Conservation (phyloP, 371 early-diverging fungal species). For the Mortierella sp. region DNA sequence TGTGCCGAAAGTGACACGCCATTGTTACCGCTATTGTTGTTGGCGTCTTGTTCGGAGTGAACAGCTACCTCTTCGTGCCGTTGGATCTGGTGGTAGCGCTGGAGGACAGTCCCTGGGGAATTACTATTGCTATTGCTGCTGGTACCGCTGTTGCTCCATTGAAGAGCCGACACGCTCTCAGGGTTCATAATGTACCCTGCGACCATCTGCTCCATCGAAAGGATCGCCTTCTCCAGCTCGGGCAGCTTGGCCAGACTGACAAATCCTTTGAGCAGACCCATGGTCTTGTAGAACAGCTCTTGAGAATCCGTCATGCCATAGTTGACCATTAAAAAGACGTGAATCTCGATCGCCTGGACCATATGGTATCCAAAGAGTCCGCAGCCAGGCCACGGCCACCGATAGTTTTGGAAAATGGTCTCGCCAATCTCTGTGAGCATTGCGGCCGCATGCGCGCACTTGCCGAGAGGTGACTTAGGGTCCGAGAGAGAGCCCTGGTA, state of each 20-base stretch:
- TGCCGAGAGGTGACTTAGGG: constrained; percentile 27
- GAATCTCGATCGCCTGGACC: constrained; percentile 46
- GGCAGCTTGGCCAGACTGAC: constrained; percentile 20
- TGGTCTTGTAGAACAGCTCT: constrained; percentile 24
- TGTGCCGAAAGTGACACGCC: not conserved
- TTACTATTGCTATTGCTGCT: constrained; percentile 2
- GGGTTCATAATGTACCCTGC: constrained; percentile 6
- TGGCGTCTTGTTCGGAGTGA: not conserved
- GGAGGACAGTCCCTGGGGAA: not conserved
- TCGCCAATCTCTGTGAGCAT: constrained; percentile 42
- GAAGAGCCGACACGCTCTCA: not conserved
- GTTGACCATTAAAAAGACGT: constrained; percentile 33
- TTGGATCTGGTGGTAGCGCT: constrained; percentile 3
- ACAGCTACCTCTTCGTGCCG: not conserved
- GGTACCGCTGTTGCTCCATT: not conserved
- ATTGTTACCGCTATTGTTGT: not conserved
- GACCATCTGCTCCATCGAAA: constrained; percentile 25
- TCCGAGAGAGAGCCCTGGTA: constrained; percentile 21
- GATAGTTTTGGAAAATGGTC: constrained; percentile 37
- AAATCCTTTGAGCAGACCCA: constrained; percentile 31
- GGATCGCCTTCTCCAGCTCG: not conserved
- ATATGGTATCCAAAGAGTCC: constrained; percentile 53
- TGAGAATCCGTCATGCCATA: constrained; percentile 12
- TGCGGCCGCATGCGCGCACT: constrained; percentile 28
- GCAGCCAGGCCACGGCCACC: constrained; percentile 54